Conservation (phyloP, 2,329 filamentous ascomycete genomes). For the Dothistroma septosporum region DNA sequence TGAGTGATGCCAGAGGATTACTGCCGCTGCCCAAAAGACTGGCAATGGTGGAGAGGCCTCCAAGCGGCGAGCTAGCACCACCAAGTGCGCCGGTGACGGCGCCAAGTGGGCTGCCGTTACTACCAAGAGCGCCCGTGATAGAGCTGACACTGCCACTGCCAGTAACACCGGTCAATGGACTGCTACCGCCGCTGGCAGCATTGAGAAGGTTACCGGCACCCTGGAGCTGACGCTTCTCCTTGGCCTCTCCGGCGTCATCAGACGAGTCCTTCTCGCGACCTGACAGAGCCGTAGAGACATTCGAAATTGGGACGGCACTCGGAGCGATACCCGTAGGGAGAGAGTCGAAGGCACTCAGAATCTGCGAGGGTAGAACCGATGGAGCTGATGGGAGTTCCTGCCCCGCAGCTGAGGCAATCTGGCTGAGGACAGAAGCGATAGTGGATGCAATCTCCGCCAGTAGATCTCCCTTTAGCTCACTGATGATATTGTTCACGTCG, state of each 20-base stretch:
- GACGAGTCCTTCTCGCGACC: not conserved
- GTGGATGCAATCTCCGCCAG: not conserved
- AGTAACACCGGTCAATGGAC: not conserved
- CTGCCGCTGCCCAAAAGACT: not conserved
- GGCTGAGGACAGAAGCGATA: conserved; percentile 1
- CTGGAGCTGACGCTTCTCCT: conserved; percentile 3
- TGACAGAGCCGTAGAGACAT: not conserved
- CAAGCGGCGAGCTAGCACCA: conserved; percentile 6
- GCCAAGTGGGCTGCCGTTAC: conserved; percentile 5
- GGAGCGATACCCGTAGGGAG: not conserved
- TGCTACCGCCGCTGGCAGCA: not conserved
- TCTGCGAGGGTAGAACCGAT: not conserved
- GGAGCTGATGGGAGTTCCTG: not conserved
- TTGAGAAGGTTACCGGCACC: not conserved
- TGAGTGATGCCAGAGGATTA: conserved; percentile 5
- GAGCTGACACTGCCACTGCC: conserved; percentile 2
- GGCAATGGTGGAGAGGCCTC: not conserved
- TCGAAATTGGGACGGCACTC: not conserved
- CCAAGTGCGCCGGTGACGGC: conserved; percentile 4
- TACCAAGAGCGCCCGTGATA: conserved; percentile 6
- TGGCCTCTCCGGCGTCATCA: not conserved
- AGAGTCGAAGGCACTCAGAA: not conserved
- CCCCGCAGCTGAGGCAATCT: not conserved
- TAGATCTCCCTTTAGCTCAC: not conserved
- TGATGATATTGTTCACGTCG: conserved; percentile 5